Conservation (phyloP, 176 grass and related monocot genomes). For the Cenchrus americanus region DNA sequence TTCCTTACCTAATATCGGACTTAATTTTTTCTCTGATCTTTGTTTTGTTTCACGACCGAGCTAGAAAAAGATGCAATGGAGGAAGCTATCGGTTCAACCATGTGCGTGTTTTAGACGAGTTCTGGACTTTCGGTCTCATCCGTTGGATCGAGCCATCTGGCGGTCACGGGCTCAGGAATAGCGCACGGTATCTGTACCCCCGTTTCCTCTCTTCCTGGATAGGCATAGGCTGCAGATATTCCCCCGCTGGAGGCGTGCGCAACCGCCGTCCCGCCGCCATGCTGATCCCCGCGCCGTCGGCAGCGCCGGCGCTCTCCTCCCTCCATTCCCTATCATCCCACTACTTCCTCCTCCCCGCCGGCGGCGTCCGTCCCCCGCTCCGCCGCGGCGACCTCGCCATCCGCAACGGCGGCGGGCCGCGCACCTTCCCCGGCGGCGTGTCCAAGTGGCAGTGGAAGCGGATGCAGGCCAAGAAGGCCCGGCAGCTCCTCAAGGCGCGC, state of each 20-base stretch:
- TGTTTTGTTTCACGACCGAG: no score
- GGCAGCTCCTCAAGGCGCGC: conserved; percentile 91
- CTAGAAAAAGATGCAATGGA: no score
- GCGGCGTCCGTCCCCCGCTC: not conserved
- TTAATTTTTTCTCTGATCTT: no score
- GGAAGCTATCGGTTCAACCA: no score
- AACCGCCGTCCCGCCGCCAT: conserved; percentile 30
- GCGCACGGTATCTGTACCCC: not conserved
- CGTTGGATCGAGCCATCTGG: not conserved
- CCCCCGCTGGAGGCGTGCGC: not conserved
- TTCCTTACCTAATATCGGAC: no score
- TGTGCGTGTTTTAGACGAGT: not conserved
- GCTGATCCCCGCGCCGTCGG: conserved; percentile 4
- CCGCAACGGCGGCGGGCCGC: conserved; percentile 81
- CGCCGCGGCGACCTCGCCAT: conserved; percentile 52
- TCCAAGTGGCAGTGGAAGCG: conserved; percentile 99
- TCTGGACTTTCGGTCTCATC: not conserved
- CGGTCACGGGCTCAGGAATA: not conserved
- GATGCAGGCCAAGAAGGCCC: conserved; percentile 84
- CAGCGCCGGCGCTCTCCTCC: conserved; percentile 31
- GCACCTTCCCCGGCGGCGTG: conserved; percentile 80
- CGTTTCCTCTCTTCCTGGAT: not conserved
- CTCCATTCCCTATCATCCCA: conserved; percentile 23
- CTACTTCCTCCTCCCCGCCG: conserved; percentile 15
- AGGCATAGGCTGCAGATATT: conserved; percentile 8